These are phyloP conservation scores for Thalassiosira profunda DNA, from an alignment of 108 stramenopile genomes.

Conservation along the genomic window DNA sequence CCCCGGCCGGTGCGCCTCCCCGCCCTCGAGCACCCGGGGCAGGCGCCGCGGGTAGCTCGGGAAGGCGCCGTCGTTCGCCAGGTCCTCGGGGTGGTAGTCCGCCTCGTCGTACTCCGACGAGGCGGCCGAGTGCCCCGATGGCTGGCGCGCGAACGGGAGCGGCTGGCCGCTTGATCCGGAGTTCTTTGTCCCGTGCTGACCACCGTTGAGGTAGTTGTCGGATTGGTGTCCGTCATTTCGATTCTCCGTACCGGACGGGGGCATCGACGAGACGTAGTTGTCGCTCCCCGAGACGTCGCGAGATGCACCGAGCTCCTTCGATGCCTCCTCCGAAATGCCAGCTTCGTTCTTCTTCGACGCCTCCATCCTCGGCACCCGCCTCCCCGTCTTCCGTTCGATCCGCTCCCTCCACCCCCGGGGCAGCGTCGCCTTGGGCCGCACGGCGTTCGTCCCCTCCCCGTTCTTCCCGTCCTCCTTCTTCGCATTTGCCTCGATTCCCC, in stretches of 20 bases:
- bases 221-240: no score
- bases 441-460: neutral
- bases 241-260: no score
- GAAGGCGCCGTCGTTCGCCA: slow-evolving; percentile 7
- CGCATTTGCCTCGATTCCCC: neutral
- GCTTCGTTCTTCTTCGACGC: no score
- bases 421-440: neutral
- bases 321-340: no score
- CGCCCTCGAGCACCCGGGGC: neutral
- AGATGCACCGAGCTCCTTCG: no score
- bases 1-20: neutral
- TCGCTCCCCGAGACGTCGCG: no score
- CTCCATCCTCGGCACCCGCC: neutral
- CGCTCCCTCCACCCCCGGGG: slow-evolving; percentile 27
- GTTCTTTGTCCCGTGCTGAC: no score
- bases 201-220: neutral
- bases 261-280: no score
- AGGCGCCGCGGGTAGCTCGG: neutral
- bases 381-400: slow-evolving; percentile 19
- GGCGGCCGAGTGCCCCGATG: no score
- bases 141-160: no score
- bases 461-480: neutral
- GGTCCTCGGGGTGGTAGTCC: slow-evolving; percentile 3
- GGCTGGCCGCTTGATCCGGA: no score
- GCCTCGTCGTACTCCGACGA: neutral